phyloP scores from a whole-genome alignment of 768 basidiomycete species.

The Suillus decipiens region DNA sequence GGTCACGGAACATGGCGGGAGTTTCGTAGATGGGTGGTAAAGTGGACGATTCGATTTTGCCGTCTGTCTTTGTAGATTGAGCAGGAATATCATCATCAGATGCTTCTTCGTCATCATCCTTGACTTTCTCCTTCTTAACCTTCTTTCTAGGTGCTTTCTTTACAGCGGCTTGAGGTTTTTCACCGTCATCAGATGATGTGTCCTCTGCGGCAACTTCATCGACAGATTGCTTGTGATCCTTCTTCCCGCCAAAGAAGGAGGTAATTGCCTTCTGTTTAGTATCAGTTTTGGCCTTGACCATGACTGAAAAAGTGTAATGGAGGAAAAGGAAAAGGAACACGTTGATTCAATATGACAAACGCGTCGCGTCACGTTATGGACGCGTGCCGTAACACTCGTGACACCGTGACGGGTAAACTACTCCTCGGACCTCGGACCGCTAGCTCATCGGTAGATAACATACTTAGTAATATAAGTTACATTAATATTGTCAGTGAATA shows the following conservation, averaged over 20 bases:
- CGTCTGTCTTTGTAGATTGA: constrained; percentile 39
- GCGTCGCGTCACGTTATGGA: constrained; percentile 15
- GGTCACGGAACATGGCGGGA: constrained; percentile 74
- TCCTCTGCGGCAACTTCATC: constrained; percentile 15
- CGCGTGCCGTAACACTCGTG: constrained; percentile 13
- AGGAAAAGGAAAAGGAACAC: constrained; percentile 2
- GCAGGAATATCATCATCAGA: constrained; percentile 35
- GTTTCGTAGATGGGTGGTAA: constrained; percentile 78
- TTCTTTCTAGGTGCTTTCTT: constrained; percentile 37
- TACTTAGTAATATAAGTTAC: too few relatives aligned
- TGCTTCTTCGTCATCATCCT: constrained; percentile 35
- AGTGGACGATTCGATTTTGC: constrained; percentile 53
- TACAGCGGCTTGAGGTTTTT: constrained; percentile 26
- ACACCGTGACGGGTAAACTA: constrained; percentile 8
- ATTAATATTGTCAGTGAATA: too few relatives aligned
- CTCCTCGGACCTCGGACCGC: background rate
- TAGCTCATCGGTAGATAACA: too few relatives aligned
- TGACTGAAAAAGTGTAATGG: constrained; percentile 27
- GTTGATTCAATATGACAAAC: constrained; percentile 6
- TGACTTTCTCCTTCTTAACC: constrained; percentile 33
- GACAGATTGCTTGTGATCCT: constrained; percentile 17
- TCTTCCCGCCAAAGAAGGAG: constrained; percentile 53
- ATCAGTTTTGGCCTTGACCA: constrained; percentile 50
- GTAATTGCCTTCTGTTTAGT: constrained; percentile 54
- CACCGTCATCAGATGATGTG: constrained; percentile 16